Conservation (phyloP, 345 rosid species). For the Brassica juncea region DNA sequence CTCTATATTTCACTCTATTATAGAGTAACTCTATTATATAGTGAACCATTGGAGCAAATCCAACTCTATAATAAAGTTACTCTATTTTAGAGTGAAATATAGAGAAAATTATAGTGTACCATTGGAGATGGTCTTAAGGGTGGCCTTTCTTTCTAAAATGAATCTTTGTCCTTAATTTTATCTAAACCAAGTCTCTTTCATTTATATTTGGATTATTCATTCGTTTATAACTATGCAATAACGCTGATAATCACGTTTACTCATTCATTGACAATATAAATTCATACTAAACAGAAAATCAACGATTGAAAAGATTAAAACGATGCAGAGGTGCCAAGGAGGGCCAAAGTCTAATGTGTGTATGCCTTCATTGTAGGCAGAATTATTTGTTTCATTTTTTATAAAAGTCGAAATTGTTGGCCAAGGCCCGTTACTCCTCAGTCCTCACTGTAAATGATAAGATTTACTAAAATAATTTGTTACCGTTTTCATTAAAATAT, state of each 20-base stretch:
- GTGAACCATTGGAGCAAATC: too few species aligned
- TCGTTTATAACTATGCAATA: neutral
- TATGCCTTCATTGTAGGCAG: neutral
- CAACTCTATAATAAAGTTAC: too few species aligned
- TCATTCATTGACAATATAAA: neutral
- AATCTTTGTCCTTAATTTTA: slow-evolving; percentile 24
- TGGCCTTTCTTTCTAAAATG: slow-evolving; percentile 16
- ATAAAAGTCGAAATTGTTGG: neutral
- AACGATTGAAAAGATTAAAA: neutral
- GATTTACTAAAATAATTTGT: neutral
- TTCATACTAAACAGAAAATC: neutral
- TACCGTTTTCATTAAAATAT: neutral
- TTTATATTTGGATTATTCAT: slow-evolving; percentile 16
- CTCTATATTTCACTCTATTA: too few species aligned
- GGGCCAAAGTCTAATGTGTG: neutral
- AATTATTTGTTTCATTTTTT: neutral
- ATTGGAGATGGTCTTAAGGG: slow-evolving; percentile 5
- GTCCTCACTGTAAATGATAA: slow-evolving; percentile 36
- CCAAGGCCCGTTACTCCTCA: neutral
- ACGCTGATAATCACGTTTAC: neutral
- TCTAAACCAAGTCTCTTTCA: neutral
- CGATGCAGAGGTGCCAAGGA: neutral
- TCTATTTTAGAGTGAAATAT: too few species aligned
- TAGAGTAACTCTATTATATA: too few species aligned
- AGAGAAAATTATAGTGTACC: too few species aligned